Conservation (phyloP, 345 rosid species). For the Trapa bicornis region DNA sequence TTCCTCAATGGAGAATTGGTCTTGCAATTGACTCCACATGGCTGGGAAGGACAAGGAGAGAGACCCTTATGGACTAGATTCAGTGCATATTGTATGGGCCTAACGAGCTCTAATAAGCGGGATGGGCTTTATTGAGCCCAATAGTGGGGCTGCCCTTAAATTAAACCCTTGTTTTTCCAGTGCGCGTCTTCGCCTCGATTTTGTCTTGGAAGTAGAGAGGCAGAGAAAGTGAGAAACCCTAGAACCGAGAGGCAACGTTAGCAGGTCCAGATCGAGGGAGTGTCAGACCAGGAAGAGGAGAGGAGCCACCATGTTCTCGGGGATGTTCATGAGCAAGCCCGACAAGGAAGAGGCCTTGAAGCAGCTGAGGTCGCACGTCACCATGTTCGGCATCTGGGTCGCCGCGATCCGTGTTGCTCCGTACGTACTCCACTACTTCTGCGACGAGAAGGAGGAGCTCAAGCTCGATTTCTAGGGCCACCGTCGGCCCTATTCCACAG, state of each 20-base stretch:
- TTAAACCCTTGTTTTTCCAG: not conserved
- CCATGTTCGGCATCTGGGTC: conserved; percentile 55
- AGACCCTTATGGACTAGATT: too few relatives aligned
- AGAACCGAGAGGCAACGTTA: not conserved
- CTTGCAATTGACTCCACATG: too few relatives aligned
- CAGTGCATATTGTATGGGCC: too few relatives aligned
- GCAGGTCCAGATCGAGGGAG: not conserved
- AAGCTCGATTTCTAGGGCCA: conserved; percentile 48
- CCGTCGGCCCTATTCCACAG: not conserved
- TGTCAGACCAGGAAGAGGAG: not conserved
- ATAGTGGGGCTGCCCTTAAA: not conserved
- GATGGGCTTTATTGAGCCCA: not conserved
- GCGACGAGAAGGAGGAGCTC: conserved; percentile 55
- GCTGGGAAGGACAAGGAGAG: too few relatives aligned
- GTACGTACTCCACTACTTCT: conserved; percentile 57
- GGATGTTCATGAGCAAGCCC: conserved; percentile 68
- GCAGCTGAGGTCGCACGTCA: conserved; percentile 48
- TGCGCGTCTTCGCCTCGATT: not conserved
- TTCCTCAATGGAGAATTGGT: too few relatives aligned
- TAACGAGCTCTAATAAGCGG: not conserved
- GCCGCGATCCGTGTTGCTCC: conserved; percentile 54
- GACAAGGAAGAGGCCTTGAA: conserved; percentile 77
- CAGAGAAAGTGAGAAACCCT: not conserved
- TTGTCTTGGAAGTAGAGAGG: too few relatives aligned
- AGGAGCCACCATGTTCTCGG: conserved; percentile 51